Evolutionary conservation across 192 early-diverging fungal species (phyloP), one percentile per base, ranked within the genome.

Genomic region (Diversispora epigaea): DNA sequence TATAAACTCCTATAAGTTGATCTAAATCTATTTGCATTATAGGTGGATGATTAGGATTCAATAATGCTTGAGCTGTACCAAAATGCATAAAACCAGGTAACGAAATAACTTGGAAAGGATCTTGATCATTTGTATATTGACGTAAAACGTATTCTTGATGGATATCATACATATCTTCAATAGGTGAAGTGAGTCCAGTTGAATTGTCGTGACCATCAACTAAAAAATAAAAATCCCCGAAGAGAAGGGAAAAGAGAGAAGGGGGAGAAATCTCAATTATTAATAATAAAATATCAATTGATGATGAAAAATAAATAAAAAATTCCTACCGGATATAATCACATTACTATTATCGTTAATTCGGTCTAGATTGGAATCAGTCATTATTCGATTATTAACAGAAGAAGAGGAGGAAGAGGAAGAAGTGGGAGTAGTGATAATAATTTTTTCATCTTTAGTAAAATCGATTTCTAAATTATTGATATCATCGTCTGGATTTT

Each of bases 111-210:
- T 80, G 78, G 21, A 80, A 72, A 45, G 57, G 64, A 40, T 79
- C 78, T 74, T 84, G 83, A 64, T 84, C 83, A 41, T 76, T 82
- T 6, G 83, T 84, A 49, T 76, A 84, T 58, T 80, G 83, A 66
- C 80, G 77, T n/a, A 84, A 66, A n/a, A 73, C 56, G 65, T 75
- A 84, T 0, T 49, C 43, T 21, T 52, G 15, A 7, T 4, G 14
- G 19, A 25, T 12, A n/a, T 25, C 47, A 15, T 32, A 55, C 3
- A 71, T 41, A 32, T 71, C 68, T n/a, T 68, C 44, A 6, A 65
- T 25, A 39, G 40, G 8, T 4, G 8, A 4, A 65, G 12, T 44
- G 1, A 32, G 25, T 32, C 25, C 25, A 0, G 25, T 32, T 32
- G 25, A 32, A 32, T 32, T 32, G 2, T 32, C 25, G 25, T 32